Evolutionary conservation across 495 filamentous ascomycete genomes (phyloP).

Genomic region (Haplographium delicatum): DNA sequence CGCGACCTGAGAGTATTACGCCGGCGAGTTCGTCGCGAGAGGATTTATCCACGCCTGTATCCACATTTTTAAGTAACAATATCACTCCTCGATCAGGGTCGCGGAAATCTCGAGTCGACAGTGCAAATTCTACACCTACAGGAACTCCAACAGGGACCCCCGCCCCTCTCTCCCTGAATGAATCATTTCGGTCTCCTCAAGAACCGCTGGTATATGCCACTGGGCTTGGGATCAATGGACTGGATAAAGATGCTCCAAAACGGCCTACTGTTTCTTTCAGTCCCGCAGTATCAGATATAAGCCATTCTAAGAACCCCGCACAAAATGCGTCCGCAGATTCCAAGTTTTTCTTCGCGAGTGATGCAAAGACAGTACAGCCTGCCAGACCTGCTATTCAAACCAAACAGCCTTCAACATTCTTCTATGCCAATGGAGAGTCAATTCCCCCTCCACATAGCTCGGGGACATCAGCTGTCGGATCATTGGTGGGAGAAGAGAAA

Average conservation of each 20-base stretch:
- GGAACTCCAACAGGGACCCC: conserved; percentile 42
- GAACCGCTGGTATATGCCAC: conserved; percentile 16
- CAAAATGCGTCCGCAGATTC: conserved; percentile 29
- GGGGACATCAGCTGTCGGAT: conserved; percentile 29
- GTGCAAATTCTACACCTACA: conserved; percentile 53
- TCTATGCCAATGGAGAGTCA: conserved; percentile 46
- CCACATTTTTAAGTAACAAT: conserved; percentile 55
- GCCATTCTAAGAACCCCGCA: conserved; percentile 21
- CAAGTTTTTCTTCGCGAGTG: conserved; percentile 74
- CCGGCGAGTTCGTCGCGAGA: conserved; percentile 30
- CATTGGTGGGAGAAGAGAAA: conserved; percentile 22
- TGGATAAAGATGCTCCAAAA: conserved; percentile 31
- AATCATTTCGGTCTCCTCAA: conserved; percentile 15
- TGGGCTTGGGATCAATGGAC: conserved; percentile 20
- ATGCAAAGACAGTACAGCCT: conserved; percentile 46
- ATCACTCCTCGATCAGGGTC: conserved; percentile 68
- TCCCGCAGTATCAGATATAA: conserved; percentile 20
- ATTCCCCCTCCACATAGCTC: conserved; percentile 32
- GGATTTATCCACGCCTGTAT: conserved; percentile 44
- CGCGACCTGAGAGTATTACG: conserved; percentile 29
- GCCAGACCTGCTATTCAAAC: conserved; percentile 25
- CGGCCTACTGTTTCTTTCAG: conserved; percentile 28
- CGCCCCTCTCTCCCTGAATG: conserved; percentile 30
- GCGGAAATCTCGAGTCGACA: conserved; percentile 62
- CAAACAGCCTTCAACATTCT: conserved; percentile 46